Percentiles rank a stretch among this genome's conserved stretches.
These are phyloP conservation scores for Penicillium thymicola DNA, from an alignment of 2,329 filamentous ascomycete genomes.

Conservation along the genomic window DNA sequence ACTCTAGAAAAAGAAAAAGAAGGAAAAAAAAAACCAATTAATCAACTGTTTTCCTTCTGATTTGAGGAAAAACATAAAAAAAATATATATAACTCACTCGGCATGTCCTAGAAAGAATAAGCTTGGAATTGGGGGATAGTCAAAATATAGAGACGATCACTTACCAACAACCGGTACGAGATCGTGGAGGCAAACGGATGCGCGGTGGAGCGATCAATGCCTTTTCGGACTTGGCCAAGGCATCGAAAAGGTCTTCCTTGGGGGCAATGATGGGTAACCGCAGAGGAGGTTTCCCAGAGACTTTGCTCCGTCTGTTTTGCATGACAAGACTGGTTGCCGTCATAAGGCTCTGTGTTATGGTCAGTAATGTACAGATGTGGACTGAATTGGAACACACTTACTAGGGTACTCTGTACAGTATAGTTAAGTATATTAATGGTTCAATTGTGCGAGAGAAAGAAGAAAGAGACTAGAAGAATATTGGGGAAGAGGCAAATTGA, in stretches of 20 bases:
- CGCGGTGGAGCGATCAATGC: constrained; percentile 37
- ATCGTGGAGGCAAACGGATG: constrained; percentile 51
- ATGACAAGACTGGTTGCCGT: constrained; percentile 34
- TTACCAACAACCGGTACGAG: constrained; percentile 54
- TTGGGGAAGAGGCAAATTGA: not conserved
- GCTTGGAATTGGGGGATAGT: not conserved
- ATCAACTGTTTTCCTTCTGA: not conserved
- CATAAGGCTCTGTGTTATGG: constrained; percentile 26
- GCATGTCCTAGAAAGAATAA: constrained; percentile 39
- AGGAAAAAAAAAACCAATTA: constrained; percentile 13
- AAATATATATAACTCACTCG: constrained; percentile 33
- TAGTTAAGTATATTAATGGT: not conserved
- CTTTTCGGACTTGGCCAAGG: constrained; percentile 31
- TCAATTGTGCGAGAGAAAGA: not conserved
- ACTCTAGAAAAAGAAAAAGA: constrained; percentile 25
- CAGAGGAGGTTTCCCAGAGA: constrained; percentile 37
- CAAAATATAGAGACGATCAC: constrained; percentile 18
- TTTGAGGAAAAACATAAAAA: not conserved
- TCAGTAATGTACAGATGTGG: constrained; percentile 9
- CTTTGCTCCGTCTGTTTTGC: constrained; percentile 36
- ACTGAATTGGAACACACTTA: constrained; percentile 7
- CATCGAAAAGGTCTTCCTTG: constrained; percentile 36
- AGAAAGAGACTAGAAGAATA: not conserved
- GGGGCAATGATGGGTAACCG: constrained; percentile 46
- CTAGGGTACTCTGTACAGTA: not conserved